Evolutionary conservation across 2,329 filamentous ascomycete genomes (phyloP).

Genomic region (Fusarium guadeloupense): DNA sequence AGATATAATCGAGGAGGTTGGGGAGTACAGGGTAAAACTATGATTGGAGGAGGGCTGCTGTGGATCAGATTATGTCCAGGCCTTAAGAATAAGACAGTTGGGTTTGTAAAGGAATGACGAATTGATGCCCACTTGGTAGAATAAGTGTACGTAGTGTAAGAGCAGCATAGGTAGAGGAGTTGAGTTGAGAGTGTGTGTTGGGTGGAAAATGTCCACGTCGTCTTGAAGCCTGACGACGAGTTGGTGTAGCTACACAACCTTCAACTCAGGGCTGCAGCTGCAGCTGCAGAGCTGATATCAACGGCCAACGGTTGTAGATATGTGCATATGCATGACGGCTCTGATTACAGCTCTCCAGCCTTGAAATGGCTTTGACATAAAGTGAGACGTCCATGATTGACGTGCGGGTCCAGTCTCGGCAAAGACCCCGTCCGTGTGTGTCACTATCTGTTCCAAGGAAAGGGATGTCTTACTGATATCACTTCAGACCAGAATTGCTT

Average conservation of each 20-base stretch:
- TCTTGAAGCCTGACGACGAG: constrained; percentile 8
- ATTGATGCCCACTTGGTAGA: neutral
- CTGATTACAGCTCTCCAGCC: neutral
- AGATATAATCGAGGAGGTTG: constrained; percentile 39
- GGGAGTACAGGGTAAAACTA: constrained; percentile 35
- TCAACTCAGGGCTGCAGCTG: neutral
- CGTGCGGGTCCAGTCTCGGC: constrained; percentile 16
- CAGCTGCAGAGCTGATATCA: neutral
- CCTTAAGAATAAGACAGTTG: neutral
- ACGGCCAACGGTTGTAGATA: constrained; percentile 2
- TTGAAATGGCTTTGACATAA: neutral
- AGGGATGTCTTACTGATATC: constrained; percentile 2
- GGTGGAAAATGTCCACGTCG: neutral
- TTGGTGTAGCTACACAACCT: neutral
- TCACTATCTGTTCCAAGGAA: neutral
- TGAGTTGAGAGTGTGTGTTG: neutral
- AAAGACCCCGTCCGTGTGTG: constrained; percentile 4
- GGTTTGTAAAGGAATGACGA: neutral
- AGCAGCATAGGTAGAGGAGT: neutral
- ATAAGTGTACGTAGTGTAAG: neutral
- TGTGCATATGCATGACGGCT: constrained; percentile 11
- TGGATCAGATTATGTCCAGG: constrained; percentile 1
- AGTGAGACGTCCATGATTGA: constrained; percentile 4
- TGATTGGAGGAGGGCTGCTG: constrained; percentile 9
- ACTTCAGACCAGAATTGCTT: constrained; percentile 12